Conservation (phyloP, 1,284 basidiomycete genomes). For the Malassezia restricta region DNA sequence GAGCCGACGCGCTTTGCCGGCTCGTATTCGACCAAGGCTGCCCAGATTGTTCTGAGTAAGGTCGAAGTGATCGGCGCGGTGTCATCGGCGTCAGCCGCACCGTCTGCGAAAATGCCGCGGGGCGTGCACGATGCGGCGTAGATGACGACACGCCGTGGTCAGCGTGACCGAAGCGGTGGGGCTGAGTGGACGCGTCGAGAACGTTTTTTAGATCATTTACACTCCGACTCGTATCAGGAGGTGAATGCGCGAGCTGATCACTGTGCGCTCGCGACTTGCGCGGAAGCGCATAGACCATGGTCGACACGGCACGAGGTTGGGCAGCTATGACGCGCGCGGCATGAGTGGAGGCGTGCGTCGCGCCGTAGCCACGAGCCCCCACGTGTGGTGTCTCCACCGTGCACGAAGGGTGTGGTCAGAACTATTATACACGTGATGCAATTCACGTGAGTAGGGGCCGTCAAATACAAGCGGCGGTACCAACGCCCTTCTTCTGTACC, state of each 20-base stretch:
- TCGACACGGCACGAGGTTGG: not conserved
- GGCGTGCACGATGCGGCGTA: constrained; percentile 8
- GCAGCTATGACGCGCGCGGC: not conserved
- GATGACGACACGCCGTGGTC: not conserved
- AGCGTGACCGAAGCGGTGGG: not conserved
- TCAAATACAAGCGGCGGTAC: not conserved
- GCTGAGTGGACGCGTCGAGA: not conserved
- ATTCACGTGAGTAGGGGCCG: constrained; percentile 2
- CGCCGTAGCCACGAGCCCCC: not conserved
- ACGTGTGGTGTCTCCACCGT: too few species aligned
- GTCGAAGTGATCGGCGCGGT: constrained; percentile 10
- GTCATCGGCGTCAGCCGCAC: constrained; percentile 10
- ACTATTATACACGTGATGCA: constrained; percentile 12
- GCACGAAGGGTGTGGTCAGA: not conserved
- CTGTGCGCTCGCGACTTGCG: constrained; percentile 13
- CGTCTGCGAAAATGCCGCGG: constrained; percentile 6
- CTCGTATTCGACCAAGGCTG: constrained; percentile 1
- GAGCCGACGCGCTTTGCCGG: not conserved
- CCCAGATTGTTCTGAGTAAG: constrained; percentile 5
- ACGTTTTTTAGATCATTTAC: constrained; percentile 7
- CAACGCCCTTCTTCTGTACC: constrained; percentile 5
- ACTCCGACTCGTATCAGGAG: not conserved
- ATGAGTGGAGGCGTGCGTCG: constrained; percentile 2
- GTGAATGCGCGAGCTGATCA: not conserved
- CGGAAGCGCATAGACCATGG: constrained; percentile 16